A percentile compares a stretch with the other conserved stretches of the same genome.
Evolutionary conservation across 1,139 yeast species (phyloP).

Genomic region (Magnusiomyces magnusii): DNA sequence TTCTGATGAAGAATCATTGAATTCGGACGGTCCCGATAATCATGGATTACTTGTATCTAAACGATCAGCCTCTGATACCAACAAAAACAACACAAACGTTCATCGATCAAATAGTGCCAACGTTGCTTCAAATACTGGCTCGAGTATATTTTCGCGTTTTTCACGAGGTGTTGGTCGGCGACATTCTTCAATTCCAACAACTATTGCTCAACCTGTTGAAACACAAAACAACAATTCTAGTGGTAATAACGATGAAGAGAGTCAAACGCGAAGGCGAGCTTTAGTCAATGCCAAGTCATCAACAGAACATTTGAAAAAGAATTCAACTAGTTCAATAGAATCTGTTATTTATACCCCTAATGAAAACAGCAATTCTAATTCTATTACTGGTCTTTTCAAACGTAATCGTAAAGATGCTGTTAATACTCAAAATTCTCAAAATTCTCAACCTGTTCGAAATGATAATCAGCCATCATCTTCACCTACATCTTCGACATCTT

Average conservation of each 20-base stretch:
- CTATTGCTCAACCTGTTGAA: not conserved
- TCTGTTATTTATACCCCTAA: not conserved
- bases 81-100: not conserved
- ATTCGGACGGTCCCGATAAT: not conserved
- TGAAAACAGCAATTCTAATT: not conserved
- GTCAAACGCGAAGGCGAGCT: slow-evolving; percentile 22
- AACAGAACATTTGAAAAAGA: slow-evolving; percentile 22
- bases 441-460: not conserved
- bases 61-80: not conserved
- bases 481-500: not conserved
- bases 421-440: not conserved
- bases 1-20: not conserved
- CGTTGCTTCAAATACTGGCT: not conserved
- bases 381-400: not conserved
- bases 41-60: not conserved
- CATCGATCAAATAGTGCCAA: not conserved
- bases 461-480: not conserved
- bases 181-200: not conserved
- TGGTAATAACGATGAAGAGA: not conserved
- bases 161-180: slow-evolving; percentile 7
- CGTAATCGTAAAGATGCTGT: not conserved
- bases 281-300: slow-evolving; percentile 28
- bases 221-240: not conserved
- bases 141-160: slow-evolving; percentile 5
- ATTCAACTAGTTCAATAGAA: slow-evolving; percentile 1